Evolutionary conservation across 371 early-diverging fungal species (phyloP), one percentile per base, ranked within the genome.

Genomic region (Zychaea mexicana): DNA sequence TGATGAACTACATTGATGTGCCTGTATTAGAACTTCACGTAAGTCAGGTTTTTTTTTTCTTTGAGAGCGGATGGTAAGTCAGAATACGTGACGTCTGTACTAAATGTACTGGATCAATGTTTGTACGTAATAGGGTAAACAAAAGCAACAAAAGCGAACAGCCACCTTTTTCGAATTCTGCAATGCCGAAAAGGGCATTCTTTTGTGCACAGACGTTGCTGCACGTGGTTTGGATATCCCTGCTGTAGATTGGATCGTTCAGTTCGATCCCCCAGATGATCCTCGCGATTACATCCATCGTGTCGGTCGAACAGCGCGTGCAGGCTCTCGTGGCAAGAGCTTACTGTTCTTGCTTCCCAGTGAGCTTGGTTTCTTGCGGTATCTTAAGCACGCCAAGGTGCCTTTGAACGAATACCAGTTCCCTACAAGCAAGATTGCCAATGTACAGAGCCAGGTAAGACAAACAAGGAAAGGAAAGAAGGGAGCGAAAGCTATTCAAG

Each of bases 221-320:
- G 97, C 99, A 6, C 91, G 99, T 79, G 99, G 99, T 59, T 81
- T 99, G 46, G 99, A 99, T 85, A 79, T 99, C 60, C 94, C 98
- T 36, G 87, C 95, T 65, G 94, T 99, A 24, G 87, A 92, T 33
- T 84, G 87, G 59, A 95, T 99, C 67, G 83, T 99, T 32, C 99
- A 99, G 75, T 98, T 92, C 68, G 99, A 99, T 77, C 90, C 96
- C 17, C 99, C 99, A 15, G 82, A 91, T 42, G 96, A 94, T 77
- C 77, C 93, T 12, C 87, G 90, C 52, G 96, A 96, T 59, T 99
- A 98, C 74, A 92, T 98, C 31, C 99, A 99, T 79, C 90, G 99
- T 68, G 92, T 94, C 13, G 99, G 99, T 26, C 90, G 99, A 54
- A 99, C 99, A 17, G 99, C 99, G 30, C 90, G 99, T 49, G 74